Evolutionary conservation across 768 basidiomycete species (phyloP).

Genomic region (Leccinum sublutescens): DNA sequence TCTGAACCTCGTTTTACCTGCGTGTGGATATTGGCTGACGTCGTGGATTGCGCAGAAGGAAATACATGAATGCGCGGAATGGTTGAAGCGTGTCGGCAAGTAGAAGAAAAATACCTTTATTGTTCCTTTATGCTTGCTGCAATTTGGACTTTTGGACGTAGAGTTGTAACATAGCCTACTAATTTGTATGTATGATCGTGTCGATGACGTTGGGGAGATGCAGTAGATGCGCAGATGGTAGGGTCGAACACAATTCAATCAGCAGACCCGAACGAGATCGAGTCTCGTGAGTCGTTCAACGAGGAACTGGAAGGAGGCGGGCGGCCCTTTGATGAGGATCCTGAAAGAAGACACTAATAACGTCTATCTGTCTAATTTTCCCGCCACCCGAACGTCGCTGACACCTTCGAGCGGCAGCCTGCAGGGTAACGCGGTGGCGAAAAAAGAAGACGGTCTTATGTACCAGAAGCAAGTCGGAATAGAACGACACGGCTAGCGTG

Average conservation of each 20-base stretch:
- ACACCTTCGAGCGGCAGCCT: too few species aligned
- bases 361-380: too few species aligned
- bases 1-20: background rate
- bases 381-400: too few species aligned
- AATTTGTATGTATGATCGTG: background rate
- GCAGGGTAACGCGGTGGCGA: background rate
- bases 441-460: background rate
- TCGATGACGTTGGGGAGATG: background rate
- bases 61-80: slow-evolving; percentile 23
- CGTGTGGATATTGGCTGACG: slow-evolving; percentile 2
- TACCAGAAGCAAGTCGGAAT: too few species aligned
- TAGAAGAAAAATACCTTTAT: background rate
- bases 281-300: too few species aligned
- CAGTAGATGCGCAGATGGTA: background rate
- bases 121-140: background rate
- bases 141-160: slow-evolving; percentile 9
- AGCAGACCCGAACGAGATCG: too few species aligned
- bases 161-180: background rate
- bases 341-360: background rate
- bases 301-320: too few species aligned
- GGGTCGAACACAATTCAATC: too few species aligned
- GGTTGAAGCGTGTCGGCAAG: slow-evolving; percentile 17
- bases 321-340: background rate
- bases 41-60: slow-evolving; percentile 17
- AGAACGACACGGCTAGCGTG: slow-evolving; percentile 49